These are phyloP conservation scores for Lichenothelia convexa DNA, from an alignment of 495 filamentous ascomycete genomes.

Conservation along the genomic window DNA sequence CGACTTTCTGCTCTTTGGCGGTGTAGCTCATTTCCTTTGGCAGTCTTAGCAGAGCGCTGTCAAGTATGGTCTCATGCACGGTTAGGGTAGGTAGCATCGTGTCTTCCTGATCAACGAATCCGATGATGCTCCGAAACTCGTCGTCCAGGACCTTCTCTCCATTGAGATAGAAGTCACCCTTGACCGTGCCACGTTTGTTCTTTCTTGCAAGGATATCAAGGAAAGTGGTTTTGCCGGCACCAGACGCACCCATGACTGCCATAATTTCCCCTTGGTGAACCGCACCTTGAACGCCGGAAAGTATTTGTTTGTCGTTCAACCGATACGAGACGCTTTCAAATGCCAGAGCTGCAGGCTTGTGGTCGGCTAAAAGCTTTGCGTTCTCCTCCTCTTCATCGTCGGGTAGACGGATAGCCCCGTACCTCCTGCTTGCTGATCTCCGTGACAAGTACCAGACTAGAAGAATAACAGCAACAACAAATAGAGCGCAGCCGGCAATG, in stretches of 20 bases:
- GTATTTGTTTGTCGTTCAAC: slow-evolving; percentile 73
- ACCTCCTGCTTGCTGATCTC: slow-evolving; percentile 39
- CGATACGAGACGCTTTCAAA: slow-evolving; percentile 79
- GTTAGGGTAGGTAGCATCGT: slow-evolving; percentile 94
- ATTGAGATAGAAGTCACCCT: slow-evolving; percentile 82
- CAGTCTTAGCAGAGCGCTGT: slow-evolving; percentile 75
- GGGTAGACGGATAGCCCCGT: slow-evolving; percentile 55
- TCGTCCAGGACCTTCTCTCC: slow-evolving; percentile 72
- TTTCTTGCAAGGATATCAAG: slow-evolving; percentile 92
- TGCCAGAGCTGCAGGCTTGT: slow-evolving; percentile 74
- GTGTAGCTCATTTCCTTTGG: slow-evolving; percentile 74
- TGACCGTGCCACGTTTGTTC: slow-evolving; percentile 73
- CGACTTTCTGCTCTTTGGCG: slow-evolving; percentile 73
- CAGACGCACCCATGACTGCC: slow-evolving; percentile 96
- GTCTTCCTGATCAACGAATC: slow-evolving; percentile 96
- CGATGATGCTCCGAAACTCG: slow-evolving; percentile 79
- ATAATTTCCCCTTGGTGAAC: slow-evolving; percentile 81
- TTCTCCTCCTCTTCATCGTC: slow-evolving; percentile 85
- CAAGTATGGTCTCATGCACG: slow-evolving; percentile 94
- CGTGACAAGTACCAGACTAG: slow-evolving; percentile 78
- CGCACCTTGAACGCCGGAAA: slow-evolving; percentile 61
- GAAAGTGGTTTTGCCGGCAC: slow-evolving; percentile 94
- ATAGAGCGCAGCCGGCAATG: slow-evolving; percentile 73
- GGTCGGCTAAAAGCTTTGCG: slow-evolving; percentile 68
- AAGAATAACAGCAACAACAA: slow-evolving; percentile 70